Evolutionary conservation across 768 basidiomycete species (phyloP).

Genomic region (Pleurotus djamor): DNA sequence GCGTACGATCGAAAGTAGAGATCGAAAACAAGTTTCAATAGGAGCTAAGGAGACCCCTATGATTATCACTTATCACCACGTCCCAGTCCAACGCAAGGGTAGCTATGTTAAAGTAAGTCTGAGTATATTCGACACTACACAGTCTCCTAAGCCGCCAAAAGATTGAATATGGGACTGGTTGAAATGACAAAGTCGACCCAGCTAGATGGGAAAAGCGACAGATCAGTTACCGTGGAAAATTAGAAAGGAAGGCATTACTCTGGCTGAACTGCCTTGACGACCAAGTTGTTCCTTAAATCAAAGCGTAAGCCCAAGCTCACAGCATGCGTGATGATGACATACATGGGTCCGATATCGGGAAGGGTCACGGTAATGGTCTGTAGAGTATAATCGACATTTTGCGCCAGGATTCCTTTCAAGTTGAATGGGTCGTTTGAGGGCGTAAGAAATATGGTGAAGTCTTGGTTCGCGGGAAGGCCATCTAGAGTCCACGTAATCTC

Average conservation of each 20-base stretch:
- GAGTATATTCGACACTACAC: background rate
- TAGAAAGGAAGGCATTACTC: background rate
- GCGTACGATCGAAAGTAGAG: too few relatives aligned
- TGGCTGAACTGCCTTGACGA: constrained; percentile 1
- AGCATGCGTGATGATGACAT: background rate
- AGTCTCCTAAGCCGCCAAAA: background rate
- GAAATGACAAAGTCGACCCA: constrained; percentile 5
- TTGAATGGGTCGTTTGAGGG: background rate
- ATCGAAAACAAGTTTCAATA: too few relatives aligned
- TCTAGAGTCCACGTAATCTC: constrained; percentile 2
- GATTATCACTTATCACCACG: too few relatives aligned
- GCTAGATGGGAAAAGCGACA: background rate
- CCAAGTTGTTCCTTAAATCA: background rate
- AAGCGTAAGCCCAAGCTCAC: background rate
- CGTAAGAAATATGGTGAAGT: constrained; percentile 1
- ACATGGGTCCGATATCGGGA: background rate
- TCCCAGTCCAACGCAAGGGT: too few relatives aligned
- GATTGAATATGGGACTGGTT: background rate
- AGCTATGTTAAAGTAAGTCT: too few relatives aligned
- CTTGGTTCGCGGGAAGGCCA: background rate
- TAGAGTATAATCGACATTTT: constrained; percentile 1
- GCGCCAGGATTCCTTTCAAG: background rate
- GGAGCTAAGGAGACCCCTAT: background rate
- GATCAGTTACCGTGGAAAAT: background rate
- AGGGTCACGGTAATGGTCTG: constrained; percentile 1